Percentiles rank a stretch among this genome's conserved stretches.
Evolutionary conservation across 305 asterid genomes (phyloP).

Genomic region (Petunia hybrid): DNA sequence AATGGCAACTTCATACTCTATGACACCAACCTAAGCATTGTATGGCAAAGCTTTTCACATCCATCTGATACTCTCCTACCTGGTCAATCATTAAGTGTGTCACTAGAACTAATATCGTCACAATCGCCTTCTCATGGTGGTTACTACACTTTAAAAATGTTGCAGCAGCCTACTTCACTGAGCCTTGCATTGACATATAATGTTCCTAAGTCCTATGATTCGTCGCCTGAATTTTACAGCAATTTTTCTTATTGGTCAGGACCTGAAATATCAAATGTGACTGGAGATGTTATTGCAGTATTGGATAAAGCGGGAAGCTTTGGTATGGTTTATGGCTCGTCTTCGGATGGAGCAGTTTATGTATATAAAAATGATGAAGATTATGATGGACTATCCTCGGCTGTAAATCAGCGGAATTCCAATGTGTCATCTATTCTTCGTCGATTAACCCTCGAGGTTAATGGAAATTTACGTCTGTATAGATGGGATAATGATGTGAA

Average conservation of each 20-base stretch:
- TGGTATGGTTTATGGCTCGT: conserved; percentile 74
- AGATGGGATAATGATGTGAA: conserved; percentile 82
- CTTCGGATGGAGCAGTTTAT: conserved; percentile 75
- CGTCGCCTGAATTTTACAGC: conserved; percentile 46
- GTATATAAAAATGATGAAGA: conserved; percentile 75
- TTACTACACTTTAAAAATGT: conserved; percentile 77
- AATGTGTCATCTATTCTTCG: conserved; percentile 49
- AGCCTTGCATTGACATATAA: conserved; percentile 75
- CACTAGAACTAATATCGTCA: conserved; percentile 68
- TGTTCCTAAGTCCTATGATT: conserved; percentile 47
- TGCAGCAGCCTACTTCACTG: conserved; percentile 73
- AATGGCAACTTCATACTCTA: conserved; percentile 77
- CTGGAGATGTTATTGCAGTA: conserved; percentile 72
- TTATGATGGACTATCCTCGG: conserved; percentile 52
- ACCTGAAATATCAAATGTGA: conserved; percentile 79
- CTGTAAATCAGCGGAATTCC: conserved; percentile 50
- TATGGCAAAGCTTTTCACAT: conserved; percentile 80
- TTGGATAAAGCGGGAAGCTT: conserved; percentile 75
- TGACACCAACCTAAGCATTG: conserved; percentile 43
- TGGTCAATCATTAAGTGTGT: conserved; percentile 71
- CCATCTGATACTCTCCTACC: conserved; percentile 91
- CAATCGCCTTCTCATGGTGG: conserved; percentile 61
- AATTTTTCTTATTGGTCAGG: conserved; percentile 79
- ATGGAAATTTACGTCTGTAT: conserved; percentile 72
- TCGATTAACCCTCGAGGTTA: conserved; percentile 62